Conservation (phyloP, 768 basidiomycete genomes). For the Lentinula guzmanii region DNA sequence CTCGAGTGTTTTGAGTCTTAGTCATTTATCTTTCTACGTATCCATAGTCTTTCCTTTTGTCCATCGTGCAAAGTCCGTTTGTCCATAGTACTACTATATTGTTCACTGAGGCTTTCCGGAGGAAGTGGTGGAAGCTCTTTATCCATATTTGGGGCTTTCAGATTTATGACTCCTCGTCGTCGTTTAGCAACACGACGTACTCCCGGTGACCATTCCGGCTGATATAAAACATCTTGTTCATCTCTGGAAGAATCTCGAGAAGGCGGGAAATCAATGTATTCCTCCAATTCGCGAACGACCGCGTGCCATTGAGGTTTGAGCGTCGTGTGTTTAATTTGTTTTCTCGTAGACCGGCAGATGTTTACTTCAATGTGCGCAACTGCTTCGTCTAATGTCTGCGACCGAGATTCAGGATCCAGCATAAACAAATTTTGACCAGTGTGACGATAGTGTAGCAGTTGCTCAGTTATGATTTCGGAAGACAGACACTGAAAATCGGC, state of each 20-base stretch:
- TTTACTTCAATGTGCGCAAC: constrained; percentile 3
- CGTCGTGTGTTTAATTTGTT: neutral
- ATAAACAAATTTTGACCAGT: neutral
- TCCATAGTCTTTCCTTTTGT: neutral
- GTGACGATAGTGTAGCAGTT: neutral
- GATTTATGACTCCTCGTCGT: neutral
- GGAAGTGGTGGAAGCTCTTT: constrained; percentile 3
- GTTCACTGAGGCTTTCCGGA: neutral
- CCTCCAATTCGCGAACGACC: neutral
- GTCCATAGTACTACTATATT: no score
- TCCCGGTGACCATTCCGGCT: neutral
- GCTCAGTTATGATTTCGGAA: neutral
- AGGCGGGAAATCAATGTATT: neutral
- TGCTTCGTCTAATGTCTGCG: constrained; percentile 2
- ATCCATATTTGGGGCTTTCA: neutral
- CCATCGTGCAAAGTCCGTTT: neutral
- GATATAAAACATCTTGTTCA: neutral
- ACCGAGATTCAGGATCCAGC: neutral
- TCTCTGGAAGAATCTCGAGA: neutral
- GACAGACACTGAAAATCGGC: neutral
- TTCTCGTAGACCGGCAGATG: neutral
- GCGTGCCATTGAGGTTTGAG: neutral
- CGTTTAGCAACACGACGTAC: neutral
- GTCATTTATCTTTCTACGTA: neutral
- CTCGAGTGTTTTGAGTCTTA: no score